A percentile compares a stretch with the other conserved stretches of the same genome.
Conservation (phyloP, 257 asterid genomes). For the Rubia yunnanensis region DNA sequence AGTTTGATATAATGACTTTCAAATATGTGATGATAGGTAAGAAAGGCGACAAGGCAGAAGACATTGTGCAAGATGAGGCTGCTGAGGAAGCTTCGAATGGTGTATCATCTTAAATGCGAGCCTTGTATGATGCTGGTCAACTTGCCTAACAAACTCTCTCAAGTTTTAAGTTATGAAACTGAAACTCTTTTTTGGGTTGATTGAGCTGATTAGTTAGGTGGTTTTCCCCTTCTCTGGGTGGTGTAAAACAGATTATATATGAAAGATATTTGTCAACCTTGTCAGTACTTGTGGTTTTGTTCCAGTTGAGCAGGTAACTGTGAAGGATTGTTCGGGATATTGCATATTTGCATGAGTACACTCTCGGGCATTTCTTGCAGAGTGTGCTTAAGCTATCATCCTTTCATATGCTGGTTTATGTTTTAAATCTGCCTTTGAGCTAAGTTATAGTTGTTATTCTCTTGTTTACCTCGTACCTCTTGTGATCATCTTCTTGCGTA, state of each 20-base stretch:
- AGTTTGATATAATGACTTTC: neutral
- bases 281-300: conserved; percentile 7
- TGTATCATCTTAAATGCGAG: neutral
- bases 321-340: neutral
- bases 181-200: conserved; percentile 4
- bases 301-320: neutral
- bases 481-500: too few species aligned
- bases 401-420: too few species aligned
- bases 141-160: neutral
- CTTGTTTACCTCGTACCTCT: too few species aligned
- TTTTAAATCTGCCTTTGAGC: too few species aligned
- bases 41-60: conserved; percentile 59
- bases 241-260: conserved; percentile 9
- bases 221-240: conserved; percentile 11
- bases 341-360: neutral
- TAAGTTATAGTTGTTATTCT: too few species aligned
- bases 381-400: too few species aligned
- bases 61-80: conserved; percentile 32
- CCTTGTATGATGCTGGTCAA: neutral
- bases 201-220: conserved; percentile 12
- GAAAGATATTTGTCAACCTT: conserved; percentile 7
- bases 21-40: conserved; percentile 27
- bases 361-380: too few species aligned
- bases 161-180: conserved; percentile 11
- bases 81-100: conserved; percentile 31